These are phyloP conservation scores for Pythium dissimile DNA, from an alignment of 352 stramenopile genomes.

Conservation along the genomic window DNA sequence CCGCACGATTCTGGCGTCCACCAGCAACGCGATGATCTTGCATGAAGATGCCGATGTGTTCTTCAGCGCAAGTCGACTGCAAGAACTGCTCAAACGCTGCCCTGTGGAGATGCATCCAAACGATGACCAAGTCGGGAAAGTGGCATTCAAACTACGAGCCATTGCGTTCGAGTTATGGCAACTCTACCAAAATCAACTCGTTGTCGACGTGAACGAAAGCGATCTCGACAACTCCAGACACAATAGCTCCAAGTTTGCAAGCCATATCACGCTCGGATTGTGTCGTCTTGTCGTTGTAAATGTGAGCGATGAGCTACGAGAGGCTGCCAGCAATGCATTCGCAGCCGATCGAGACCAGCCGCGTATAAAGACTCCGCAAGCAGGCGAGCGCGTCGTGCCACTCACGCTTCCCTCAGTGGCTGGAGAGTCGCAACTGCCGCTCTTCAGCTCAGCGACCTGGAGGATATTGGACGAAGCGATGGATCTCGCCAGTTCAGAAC, in stretches of 20 bases:
- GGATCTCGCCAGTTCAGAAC: background rate
- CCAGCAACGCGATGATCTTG: conserved; percentile 72
- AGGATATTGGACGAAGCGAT: conserved; percentile 59
- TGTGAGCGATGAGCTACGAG: conserved; percentile 43
- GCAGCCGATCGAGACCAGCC: background rate
- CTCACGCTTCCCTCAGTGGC: conserved; percentile 2
- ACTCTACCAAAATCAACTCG: conserved; percentile 78
- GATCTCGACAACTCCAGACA: conserved; percentile 48
- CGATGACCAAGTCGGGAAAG: conserved; percentile 21
- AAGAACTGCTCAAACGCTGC: background rate
- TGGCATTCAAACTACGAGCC: conserved; percentile 29
- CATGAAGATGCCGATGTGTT: conserved; percentile 54
- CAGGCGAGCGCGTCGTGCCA: background rate
- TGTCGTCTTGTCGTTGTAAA: conserved; percentile 55
- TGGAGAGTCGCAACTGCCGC: conserved; percentile 14
- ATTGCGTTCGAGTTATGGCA: conserved; percentile 70
- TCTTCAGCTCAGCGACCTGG: conserved; percentile 60
- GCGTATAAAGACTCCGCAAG: background rate
- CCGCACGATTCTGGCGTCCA: conserved; percentile 36
- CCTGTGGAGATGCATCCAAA: background rate
- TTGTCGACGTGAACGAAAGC: conserved; percentile 54
- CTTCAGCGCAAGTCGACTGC: conserved; percentile 38
- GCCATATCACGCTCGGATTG: conserved; percentile 41
- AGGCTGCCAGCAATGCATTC: conserved; percentile 2
- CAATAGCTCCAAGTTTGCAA: conserved; percentile 53